phyloP scores from a whole-genome alignment of 1,139 yeast species.

The Candida glucosophila region DNA sequence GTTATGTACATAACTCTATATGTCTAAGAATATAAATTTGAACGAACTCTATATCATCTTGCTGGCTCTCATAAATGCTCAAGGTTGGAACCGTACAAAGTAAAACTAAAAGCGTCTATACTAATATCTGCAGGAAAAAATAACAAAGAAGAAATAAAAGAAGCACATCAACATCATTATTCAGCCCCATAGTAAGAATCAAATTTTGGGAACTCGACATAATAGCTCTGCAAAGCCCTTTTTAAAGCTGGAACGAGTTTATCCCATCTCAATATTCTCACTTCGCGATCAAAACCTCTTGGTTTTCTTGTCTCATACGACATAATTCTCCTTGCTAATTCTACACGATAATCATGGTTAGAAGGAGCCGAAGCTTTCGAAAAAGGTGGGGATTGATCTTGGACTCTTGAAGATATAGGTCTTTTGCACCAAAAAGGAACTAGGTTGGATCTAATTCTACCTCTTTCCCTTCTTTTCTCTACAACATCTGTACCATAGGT shows the following conservation, averaged over 20 bases:
- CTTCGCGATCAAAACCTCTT: slow-evolving; percentile 61
- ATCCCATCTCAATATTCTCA: slow-evolving; percentile 54
- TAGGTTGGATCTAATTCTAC: slow-evolving; percentile 54
- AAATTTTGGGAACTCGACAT: slow-evolving; percentile 39
- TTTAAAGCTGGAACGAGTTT: slow-evolving; percentile 50
- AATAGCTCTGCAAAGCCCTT: slow-evolving; percentile 58
- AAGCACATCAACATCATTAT: too few relatives aligned
- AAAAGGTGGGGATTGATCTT: slow-evolving; percentile 13
- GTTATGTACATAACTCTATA: too few relatives aligned
- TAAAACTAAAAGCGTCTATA: too few relatives aligned
- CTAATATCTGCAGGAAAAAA: too few relatives aligned
- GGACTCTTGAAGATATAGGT: slow-evolving; percentile 45
- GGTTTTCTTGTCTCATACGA: slow-evolving; percentile 57
- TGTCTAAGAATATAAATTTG: too few relatives aligned
- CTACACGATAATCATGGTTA: slow-evolving; percentile 41
- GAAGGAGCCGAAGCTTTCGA: slow-evolving; percentile 6
- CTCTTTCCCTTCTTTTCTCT: slow-evolving; percentile 50
- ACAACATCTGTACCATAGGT: slow-evolving; percentile 37
- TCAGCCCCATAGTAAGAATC: too few relatives aligned
- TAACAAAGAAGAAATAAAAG: too few relatives aligned
- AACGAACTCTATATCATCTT: too few relatives aligned
- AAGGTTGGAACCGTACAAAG: too few relatives aligned
- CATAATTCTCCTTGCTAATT: slow-evolving; percentile 58
- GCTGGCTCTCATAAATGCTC: too few relatives aligned
- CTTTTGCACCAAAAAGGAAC: slow-evolving; percentile 63